A percentile compares a stretch with the other conserved stretches of the same genome.
Conservation (phyloP, 371 early-diverging fungal species). For the Saksenaea vasiformis region DNA sequence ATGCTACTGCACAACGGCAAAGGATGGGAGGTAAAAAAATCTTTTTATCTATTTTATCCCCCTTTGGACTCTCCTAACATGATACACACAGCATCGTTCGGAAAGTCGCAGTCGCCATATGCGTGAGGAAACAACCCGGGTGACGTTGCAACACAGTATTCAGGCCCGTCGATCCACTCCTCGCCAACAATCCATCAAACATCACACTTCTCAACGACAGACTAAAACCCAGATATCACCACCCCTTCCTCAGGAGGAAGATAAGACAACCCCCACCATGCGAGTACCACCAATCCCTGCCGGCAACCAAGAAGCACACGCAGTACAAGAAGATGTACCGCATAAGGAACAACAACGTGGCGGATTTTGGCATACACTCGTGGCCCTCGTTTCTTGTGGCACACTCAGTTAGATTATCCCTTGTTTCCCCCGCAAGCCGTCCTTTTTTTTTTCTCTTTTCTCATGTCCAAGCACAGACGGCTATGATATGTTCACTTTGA, state of each 20-base stretch:
- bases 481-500: background rate
- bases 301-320: conserved; percentile 1
- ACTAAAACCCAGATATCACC: conserved; percentile 1
- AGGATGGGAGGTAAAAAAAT: conserved; percentile 47
- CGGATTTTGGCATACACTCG: conserved; percentile 28
- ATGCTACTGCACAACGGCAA: conserved; percentile 66
- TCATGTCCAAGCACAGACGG: background rate
- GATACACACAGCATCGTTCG: background rate
- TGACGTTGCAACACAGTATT: conserved; percentile 6
- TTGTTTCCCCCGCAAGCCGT: background rate
- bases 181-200: conserved; percentile 7
- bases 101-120: conserved; percentile 5
- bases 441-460: background rate
- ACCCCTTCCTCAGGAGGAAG: conserved; percentile 4
- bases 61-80: background rate
- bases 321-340: background rate
- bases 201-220: conserved; percentile 4
- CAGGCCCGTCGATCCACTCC: background rate
- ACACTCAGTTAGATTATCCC: conserved; percentile 10
- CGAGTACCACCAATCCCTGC: conserved; percentile 6
- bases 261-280: background rate
- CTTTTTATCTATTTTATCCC: background rate
- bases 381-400: conserved; percentile 26
- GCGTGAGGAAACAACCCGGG: background rate
- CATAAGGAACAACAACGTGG: conserved; percentile 10